These are phyloP conservation scores for Tritrichomonas foetus DNA, from an alignment of 208 protist genomes.

Conservation along the genomic window DNA sequence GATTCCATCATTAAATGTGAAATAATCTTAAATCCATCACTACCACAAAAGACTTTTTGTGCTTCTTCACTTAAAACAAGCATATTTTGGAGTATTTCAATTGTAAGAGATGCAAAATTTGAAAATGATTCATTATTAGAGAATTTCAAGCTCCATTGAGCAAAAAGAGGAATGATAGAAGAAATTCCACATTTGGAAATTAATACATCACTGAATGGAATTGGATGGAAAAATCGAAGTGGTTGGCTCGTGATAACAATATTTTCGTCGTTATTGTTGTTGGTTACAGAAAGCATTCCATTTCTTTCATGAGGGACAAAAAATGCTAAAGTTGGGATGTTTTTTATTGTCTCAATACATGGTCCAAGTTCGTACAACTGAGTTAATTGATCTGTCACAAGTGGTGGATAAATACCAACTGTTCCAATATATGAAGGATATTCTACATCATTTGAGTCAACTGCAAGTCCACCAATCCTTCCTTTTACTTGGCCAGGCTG, in stretches of 20 bases:
- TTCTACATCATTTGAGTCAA: not conserved
- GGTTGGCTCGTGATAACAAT: not conserved
- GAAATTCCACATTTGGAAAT: not conserved
- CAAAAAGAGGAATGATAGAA: not conserved
- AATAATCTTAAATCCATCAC: not conserved
- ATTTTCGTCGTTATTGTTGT: not conserved
- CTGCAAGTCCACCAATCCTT: not conserved
- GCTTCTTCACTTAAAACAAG: not conserved
- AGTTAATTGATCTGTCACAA: not conserved
- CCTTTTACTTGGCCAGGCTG: no score
- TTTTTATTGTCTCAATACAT: no score
- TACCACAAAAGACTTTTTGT: not conserved
- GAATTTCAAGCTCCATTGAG: not conserved
- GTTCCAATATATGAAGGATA: not conserved
- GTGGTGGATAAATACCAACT: not conserved
- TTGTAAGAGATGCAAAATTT: not conserved
- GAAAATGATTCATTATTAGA: not conserved
- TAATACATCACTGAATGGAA: not conserved
- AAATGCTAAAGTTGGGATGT: no score
- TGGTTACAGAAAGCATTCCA: no score
- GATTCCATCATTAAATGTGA: not conserved
- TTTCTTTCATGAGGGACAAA: no score
- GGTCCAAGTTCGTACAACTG: not conserved
- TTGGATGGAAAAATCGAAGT: not conserved
- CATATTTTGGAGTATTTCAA: not conserved